A percentile compares a stretch with the other conserved stretches of the same genome.
Evolutionary conservation across 139 green algal genomes (phyloP).

Genomic region (Auxenochlorella pyrenoidosa): DNA sequence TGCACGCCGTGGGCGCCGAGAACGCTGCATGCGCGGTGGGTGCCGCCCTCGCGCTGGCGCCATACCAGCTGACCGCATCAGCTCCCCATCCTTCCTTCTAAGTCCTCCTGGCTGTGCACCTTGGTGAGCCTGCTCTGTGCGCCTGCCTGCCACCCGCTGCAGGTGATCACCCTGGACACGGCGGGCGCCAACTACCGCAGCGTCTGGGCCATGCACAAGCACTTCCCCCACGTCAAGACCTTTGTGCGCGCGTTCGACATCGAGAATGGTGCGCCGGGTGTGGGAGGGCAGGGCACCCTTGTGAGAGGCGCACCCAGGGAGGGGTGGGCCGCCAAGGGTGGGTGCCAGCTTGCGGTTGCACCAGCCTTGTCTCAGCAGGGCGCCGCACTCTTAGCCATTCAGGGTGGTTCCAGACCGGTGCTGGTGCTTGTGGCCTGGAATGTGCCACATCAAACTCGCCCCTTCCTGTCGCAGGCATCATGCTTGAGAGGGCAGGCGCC

Average conservation of each 20-base stretch:
- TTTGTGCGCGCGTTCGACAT: slow-evolving; percentile 98
- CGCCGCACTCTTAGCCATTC: neutral
- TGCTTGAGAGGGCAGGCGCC: slow-evolving; percentile 96
- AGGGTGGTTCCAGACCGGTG: no score
- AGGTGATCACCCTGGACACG: slow-evolving; percentile 38
- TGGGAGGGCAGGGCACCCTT: neutral
- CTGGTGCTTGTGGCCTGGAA: no score
- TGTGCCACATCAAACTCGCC: no score
- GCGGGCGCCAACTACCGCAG: slow-evolving; percentile 88
- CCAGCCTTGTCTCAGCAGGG: no score
- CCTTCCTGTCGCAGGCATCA: slow-evolving; percentile 61
- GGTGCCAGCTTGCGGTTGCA: no score
- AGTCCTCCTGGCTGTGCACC: no score
- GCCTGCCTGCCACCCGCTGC: neutral
- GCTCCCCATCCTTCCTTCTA: neutral
- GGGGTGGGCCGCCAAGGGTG: no score
- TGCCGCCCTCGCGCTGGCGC: slow-evolving; percentile 60
- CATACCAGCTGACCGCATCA: neutral
- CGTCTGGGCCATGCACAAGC: slow-evolving; percentile 95
- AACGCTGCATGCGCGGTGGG: slow-evolving; percentile 92
- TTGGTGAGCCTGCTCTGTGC: neutral
- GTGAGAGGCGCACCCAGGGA: neutral
- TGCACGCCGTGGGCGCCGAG: slow-evolving; percentile 85
- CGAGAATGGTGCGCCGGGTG: slow-evolving; percentile 68
- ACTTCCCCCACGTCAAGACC: slow-evolving; percentile 91